Base-by-base conservation (phyloP, 2,329 filamentous ascomycete genomes). In the Penicillium sumatraense region DNA sequence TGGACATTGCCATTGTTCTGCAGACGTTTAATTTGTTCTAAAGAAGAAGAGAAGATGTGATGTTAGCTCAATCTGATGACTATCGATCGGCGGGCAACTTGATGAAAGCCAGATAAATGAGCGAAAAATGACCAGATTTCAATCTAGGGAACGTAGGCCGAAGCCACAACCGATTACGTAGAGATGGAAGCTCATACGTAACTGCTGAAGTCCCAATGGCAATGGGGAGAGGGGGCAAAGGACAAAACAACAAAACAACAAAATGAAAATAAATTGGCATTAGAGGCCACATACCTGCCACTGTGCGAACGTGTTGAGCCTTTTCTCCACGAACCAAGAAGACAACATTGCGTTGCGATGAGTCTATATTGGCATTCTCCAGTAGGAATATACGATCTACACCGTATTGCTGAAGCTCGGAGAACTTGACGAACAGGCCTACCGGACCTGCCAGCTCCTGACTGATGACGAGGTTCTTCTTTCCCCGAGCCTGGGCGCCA, bases 361-460 rank as follows among this genome's bases (percentile, higher is more conserved):
- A 90, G 75, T 98, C 93, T 74, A 92, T 88, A 76, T 99, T 98
- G 70, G 89, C 86, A 76, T 97, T 98, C 75, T 99, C 95, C 44
- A 99, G 82, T 70, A 97, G 89, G 80, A 98, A 99, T 64, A 97
- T 91, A 75, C 96, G 96, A 75, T 98, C 93, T 64, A 99, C 93
- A 26, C 96, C 96, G 78, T 98, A 97, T 70, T 99, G 95, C 72
- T 98, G 91, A 14, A 97, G 83, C 9, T 90, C 93, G 20, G 93
- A 93, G 70, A 97, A 96, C 74, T 97, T 97, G 78, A 96, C 91
- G 64, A 99, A 89, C 56, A 93, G 83, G 56, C 93, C 91, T 64
- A 99, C 84, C 26, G 93, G 91, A 21, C 93, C 95, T 64, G 93
- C 92, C 66, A 99, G 83, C 67, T 88, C 88, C 75, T 89, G 90